Evolutionary conservation across 371 early-diverging fungal genomes (phyloP).

Genomic region (Rhizopus delemar): DNA sequence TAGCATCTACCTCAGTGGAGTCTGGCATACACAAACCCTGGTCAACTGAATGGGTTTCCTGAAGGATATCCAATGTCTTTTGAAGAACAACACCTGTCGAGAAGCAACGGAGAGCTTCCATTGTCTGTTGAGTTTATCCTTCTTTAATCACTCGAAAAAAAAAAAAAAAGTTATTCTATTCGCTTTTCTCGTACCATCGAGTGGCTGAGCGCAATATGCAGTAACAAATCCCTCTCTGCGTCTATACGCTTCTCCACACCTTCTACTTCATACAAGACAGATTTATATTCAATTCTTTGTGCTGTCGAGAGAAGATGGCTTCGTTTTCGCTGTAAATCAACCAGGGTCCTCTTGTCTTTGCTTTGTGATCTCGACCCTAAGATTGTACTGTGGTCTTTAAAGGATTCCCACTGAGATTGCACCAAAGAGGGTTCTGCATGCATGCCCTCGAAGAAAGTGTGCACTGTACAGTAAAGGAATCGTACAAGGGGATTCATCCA

Average conservation of each 20-base stretch:
- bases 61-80: neutral
- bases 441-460: neutral
- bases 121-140: slow-evolving; percentile 1
- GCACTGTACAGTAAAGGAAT: neutral
- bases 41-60: neutral
- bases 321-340: neutral
- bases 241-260: neutral
- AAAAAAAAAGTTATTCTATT: slow-evolving; percentile 2
- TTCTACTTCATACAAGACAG: neutral
- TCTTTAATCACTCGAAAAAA: neutral
- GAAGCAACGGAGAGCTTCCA: neutral
- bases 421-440: too few species aligned
- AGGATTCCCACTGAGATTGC: neutral
- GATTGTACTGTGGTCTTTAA: neutral
- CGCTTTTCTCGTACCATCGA: slow-evolving; percentile 3
- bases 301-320: too few species aligned
- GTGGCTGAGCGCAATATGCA: neutral
- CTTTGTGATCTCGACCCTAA: neutral
- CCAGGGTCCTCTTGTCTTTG: neutral
- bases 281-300: too few species aligned
- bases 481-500: neutral
- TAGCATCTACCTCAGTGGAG: too few species aligned
- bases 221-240: slow-evolving; percentile 1
- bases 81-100: neutral
- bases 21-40: neutral